Base-by-base conservation (phyloP, 2,329 filamentous ascomycete genomes). In the Verticillium albo-atrum region DNA sequence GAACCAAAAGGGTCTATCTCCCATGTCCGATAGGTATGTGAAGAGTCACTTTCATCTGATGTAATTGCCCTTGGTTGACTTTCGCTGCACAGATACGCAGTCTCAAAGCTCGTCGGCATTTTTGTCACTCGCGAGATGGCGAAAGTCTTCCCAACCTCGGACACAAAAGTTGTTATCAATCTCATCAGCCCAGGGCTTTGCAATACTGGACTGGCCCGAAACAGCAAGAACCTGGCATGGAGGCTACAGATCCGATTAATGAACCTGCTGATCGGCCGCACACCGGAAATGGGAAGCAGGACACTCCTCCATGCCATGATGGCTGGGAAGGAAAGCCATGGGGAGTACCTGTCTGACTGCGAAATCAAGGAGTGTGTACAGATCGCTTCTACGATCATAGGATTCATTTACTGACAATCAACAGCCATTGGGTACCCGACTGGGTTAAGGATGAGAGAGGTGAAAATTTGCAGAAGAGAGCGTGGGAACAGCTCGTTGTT, bases 81-180 rank as follows among this genome's bases (percentile, higher is more conserved):
- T 15, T 3, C 2, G 5, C 12, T n/a, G 12, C 15, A 6, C 34
- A 67, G 71, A 7, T 72, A 73, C 53, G 53, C 63, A 1, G 9
- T 70, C 12, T 65, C 66, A 2, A 74, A 74, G 59, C 59, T 72
- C 20, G 10, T 73, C 6, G 63, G 68, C 55, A 65, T 65, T 6
- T 61, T 68, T 10, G 65, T 68, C 2, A 57, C 64, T 6, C 67
- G 67, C 17, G 60, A 73, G 6, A 64, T 75, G 9, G 68, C 69
- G 15, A 53, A 58, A 0, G 61, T 68, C 1, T 17, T 65, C 6
- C 71, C 72, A 6, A 62, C 67, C 1, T 63, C 66, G 0, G 62
- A 62, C 5, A 68, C 67, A 0, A 69, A 70, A 1, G 70, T 75
- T 25, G 62, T 74, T 34, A 53, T 74, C 26, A 74, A 73, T 61